phyloP scores from a whole-genome alignment of 2,329 filamentous ascomycete species.

The Exophiala spinifera region DNA sequence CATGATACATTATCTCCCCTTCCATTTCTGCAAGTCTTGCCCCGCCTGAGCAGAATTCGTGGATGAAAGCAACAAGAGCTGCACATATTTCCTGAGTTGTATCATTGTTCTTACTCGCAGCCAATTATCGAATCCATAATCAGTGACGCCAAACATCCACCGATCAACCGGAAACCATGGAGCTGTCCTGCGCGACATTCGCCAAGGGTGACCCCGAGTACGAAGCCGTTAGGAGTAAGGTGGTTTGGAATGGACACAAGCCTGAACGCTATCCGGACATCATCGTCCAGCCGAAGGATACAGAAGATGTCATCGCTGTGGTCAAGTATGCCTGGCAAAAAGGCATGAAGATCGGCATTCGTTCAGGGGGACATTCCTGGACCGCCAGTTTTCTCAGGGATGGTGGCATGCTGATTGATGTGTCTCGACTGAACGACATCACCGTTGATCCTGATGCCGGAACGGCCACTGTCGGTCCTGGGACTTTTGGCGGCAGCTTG shows the following conservation, averaged over 20 bases:
- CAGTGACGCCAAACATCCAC: too few relatives aligned
- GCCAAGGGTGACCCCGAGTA: constrained; percentile 25
- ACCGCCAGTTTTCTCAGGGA: constrained; percentile 51
- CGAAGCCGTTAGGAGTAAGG: constrained; percentile 38
- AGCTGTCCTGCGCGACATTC: too few relatives aligned
- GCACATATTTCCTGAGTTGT: too few relatives aligned
- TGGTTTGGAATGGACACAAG: constrained; percentile 47
- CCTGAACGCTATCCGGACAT: constrained; percentile 42
- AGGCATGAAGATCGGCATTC: constrained; percentile 43
- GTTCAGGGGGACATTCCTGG: constrained; percentile 51
- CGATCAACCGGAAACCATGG: too few relatives aligned
- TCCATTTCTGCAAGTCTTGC: too few relatives aligned
- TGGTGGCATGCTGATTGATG: constrained; percentile 44
- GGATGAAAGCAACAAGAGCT: too few relatives aligned
- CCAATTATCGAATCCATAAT: too few relatives aligned
- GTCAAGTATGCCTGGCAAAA: constrained; percentile 39
- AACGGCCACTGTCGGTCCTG: constrained; percentile 46
- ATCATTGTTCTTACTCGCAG: too few relatives aligned
- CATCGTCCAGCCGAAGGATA: constrained; percentile 40
- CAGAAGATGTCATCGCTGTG: constrained; percentile 38
- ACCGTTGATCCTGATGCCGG: constrained; percentile 39
- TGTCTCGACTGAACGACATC: constrained; percentile 41
- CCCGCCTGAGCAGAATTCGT: too few relatives aligned
- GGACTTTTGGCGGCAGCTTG: constrained; percentile 43
- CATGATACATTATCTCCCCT: too few relatives aligned